These are phyloP conservation scores for Pichia cactophila DNA, from an alignment of 1,139 yeast genomes.

Conservation along the genomic window DNA sequence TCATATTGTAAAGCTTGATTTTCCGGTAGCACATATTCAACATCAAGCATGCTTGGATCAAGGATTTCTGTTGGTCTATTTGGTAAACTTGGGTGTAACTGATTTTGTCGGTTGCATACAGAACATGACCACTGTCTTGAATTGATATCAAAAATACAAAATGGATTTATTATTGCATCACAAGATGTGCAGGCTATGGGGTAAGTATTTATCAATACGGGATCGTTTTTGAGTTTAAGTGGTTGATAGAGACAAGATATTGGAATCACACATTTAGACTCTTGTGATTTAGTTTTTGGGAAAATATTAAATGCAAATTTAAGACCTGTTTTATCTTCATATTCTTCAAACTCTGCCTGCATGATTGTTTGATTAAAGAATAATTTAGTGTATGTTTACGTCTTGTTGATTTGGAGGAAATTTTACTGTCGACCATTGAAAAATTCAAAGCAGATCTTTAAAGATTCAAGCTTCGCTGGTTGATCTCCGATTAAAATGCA, in stretches of 20 bases:
- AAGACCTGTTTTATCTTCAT: slow-evolving; percentile 85
- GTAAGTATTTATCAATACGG: slow-evolving; percentile 33
- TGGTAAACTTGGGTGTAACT: slow-evolving; percentile 31
- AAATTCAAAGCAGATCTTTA: background rate
- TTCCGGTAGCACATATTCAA: slow-evolving; percentile 53
- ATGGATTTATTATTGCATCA: slow-evolving; percentile 55
- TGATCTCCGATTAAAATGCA: background rate
- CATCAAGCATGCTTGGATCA: slow-evolving; percentile 40
- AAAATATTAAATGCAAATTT: slow-evolving; percentile 86
- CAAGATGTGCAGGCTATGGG: slow-evolving; percentile 54
- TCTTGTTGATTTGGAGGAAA: background rate
- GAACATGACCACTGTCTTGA: slow-evolving; percentile 57
- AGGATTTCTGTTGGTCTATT: slow-evolving; percentile 30
- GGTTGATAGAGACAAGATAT: slow-evolving; percentile 64
- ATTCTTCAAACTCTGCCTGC: slow-evolving; percentile 62
- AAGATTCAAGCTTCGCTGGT: too few relatives aligned
- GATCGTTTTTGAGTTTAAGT: slow-evolving; percentile 42
- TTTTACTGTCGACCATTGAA: background rate
- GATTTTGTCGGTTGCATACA: slow-evolving; percentile 50
- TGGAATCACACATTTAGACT: slow-evolving; percentile 53
- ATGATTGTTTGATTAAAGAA: background rate
- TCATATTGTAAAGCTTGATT: background rate
- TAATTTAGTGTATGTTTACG: background rate
- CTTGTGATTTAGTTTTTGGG: slow-evolving; percentile 54
- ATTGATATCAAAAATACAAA: slow-evolving; percentile 34